Conservation (phyloP, 225 moss, liverwort and hornwort genomes). For the Physcomitrium patens region DNA sequence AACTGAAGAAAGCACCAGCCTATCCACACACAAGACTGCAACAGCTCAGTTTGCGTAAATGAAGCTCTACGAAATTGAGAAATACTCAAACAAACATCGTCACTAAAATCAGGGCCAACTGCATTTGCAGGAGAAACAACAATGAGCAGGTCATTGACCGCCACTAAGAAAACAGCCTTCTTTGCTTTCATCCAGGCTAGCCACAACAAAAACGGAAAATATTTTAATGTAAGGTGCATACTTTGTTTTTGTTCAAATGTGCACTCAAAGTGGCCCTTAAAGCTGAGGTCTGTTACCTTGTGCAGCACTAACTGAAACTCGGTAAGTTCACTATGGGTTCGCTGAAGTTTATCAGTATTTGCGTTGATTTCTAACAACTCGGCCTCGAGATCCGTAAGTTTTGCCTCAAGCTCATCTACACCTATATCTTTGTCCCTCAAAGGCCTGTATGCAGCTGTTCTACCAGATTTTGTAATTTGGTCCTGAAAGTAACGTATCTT, state of each 20-base stretch:
- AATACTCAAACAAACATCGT: neutral
- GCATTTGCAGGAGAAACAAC: neutral
- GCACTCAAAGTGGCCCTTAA: neutral
- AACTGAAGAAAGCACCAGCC: slow-evolving; percentile 91
- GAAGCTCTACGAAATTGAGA: neutral
- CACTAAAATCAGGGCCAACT: neutral
- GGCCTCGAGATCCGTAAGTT: slow-evolving; percentile 57
- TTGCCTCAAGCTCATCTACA: slow-evolving; percentile 85
- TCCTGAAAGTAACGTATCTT: slow-evolving; percentile 97
- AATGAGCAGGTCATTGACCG: neutral
- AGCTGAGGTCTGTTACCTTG: slow-evolving; percentile 39
- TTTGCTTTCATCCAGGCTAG: neutral
- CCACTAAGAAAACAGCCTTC: neutral
- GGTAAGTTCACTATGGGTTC: slow-evolving; percentile 64
- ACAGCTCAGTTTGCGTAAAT: neutral
- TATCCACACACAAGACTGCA: slow-evolving; percentile 26
- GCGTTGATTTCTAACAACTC: slow-evolving; percentile 65
- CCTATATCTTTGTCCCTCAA: slow-evolving; percentile 67
- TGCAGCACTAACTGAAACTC: slow-evolving; percentile 67
- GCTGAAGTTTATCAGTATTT: slow-evolving; percentile 64
- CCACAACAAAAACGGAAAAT: neutral
- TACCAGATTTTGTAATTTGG: slow-evolving; percentile 83
- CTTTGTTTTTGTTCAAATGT: neutral
- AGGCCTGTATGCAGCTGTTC: slow-evolving; percentile 70
- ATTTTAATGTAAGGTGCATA: neutral